phyloP scores from a whole-genome alignment of 192 early-diverging fungal genomes.

The Linnemannia zychae region DNA sequence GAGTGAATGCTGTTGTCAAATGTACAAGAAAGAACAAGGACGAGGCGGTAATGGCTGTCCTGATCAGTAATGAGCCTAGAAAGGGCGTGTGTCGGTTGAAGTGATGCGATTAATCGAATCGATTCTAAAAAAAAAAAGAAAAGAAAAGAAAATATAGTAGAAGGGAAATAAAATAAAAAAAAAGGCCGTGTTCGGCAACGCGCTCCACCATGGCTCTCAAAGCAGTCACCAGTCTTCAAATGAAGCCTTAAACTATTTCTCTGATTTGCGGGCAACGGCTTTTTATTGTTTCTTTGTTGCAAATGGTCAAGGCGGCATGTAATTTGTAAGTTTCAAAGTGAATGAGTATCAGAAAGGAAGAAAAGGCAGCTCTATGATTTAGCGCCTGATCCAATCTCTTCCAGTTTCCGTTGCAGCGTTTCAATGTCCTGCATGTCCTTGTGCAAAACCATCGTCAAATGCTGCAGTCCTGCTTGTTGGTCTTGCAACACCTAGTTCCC shows the following conservation, averaged over 20 bases:
- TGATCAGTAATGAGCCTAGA: background rate
- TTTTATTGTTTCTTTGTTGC: background rate
- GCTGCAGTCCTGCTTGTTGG: slow-evolving; percentile 77
- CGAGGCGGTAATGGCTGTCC: background rate
- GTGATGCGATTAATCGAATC: background rate
- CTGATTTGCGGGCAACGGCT: background rate
- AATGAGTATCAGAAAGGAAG: background rate
- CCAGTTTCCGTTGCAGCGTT: slow-evolving; percentile 51
- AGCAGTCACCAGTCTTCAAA: background rate
- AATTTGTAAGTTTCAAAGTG: background rate
- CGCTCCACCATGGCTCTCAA: background rate
- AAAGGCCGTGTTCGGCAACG: too few species aligned
- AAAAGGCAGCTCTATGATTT: slow-evolving; percentile 10
- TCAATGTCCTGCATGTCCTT: slow-evolving; percentile 69
- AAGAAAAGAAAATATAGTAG: background rate
- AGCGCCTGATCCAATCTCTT: slow-evolving; percentile 38
- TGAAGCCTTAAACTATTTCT: too few species aligned
- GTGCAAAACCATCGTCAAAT: slow-evolving; percentile 75
- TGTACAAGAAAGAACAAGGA: background rate
- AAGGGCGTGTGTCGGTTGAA: background rate
- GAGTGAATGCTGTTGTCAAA: background rate
- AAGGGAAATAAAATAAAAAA: background rate
- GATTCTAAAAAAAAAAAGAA: background rate
- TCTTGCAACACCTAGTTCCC: slow-evolving; percentile 63
- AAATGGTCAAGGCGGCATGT: background rate